Evolutionary conservation across 305 asterid species (phyloP).

Genomic region (Solanum hybrid): DNA sequence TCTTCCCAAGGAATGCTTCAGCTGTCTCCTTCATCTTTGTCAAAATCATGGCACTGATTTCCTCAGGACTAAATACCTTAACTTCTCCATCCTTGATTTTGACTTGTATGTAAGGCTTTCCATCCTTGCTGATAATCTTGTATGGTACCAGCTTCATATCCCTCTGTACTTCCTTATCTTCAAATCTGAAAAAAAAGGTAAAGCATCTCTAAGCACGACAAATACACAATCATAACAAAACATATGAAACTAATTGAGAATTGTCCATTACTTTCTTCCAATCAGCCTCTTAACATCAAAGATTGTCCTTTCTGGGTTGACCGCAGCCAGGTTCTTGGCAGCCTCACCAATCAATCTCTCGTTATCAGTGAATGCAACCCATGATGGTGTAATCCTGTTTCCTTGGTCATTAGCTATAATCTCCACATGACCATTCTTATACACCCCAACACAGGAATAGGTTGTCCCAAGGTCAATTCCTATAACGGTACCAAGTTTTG

Average conservation of each 20-base stretch:
- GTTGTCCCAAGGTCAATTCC: constrained; percentile 49
- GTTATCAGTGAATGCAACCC: constrained; percentile 41
- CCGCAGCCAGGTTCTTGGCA: constrained; percentile 49
- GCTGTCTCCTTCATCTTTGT: constrained; percentile 46
- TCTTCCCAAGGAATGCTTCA: constrained; percentile 44
- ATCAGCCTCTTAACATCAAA: constrained; percentile 49
- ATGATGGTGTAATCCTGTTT: constrained; percentile 42
- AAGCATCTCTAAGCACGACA: constrained; percentile 2
- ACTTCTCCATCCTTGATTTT: constrained; percentile 33
- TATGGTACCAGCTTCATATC: constrained; percentile 42
- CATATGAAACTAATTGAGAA: background rate
- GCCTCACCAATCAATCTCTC: constrained; percentile 48
- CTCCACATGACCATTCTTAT: constrained; percentile 40
- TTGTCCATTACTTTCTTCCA: constrained; percentile 35
- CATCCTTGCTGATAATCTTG: constrained; percentile 42
- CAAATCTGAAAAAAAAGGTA: constrained; percentile 23
- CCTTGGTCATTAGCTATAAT: constrained; percentile 48
- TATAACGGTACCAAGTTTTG: constrained; percentile 35
- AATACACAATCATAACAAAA: background rate
- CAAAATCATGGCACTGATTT: constrained; percentile 39
- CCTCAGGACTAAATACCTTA: constrained; percentile 45
- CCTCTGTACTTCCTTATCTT: constrained; percentile 43
- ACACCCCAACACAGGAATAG: constrained; percentile 44
- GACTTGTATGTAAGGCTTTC: constrained; percentile 43
- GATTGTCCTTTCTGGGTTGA: constrained; percentile 36